These are phyloP conservation scores for Strigomonas galati DNA, from an alignment of 208 protist genomes.

Conservation along the genomic window DNA sequence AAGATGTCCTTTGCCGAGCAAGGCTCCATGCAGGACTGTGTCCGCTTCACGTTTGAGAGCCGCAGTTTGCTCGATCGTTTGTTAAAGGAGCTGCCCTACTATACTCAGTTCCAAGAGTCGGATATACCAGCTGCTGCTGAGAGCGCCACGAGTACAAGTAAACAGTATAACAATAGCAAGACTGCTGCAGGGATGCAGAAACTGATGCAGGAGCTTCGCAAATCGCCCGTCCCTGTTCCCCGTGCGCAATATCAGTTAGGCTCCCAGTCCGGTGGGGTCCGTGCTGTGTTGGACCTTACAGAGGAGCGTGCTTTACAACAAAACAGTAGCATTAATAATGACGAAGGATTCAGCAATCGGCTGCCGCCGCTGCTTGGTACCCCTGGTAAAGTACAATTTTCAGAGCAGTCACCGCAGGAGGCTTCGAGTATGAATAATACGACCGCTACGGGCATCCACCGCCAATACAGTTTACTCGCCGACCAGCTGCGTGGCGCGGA, in stretches of 20 bases:
- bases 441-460: slow-evolving; percentile 10
- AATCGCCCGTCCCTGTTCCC: slow-evolving; percentile 5
- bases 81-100: slow-evolving; percentile 79
- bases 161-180: not conserved
- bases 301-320: not conserved
- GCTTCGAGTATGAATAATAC: not conserved
- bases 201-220: slow-evolving; percentile 4
- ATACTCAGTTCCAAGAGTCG: slow-evolving; percentile 35
- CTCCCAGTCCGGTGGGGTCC: not conserved
- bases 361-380: not conserved
- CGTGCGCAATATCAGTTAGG: not conserved
- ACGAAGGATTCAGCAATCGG: not conserved
- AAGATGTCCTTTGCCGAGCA: slow-evolving; percentile 69
- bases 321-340: not conserved
- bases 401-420: not conserved
- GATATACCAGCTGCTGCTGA: slow-evolving; percentile 6
- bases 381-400: slow-evolving; percentile 1
- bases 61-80: slow-evolving; percentile 74
- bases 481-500: slow-evolving; percentile 16
- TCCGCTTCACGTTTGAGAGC: slow-evolving; percentile 80
- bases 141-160: not conserved
- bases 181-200: not conserved
- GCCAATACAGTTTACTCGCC: slow-evolving; percentile 19
- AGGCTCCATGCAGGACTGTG: slow-evolving; percentile 70
- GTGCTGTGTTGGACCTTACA: not conserved